Base-by-base conservation (phyloP, 2,329 filamentous ascomycete genomes). In the Nemania sp. region DNA sequence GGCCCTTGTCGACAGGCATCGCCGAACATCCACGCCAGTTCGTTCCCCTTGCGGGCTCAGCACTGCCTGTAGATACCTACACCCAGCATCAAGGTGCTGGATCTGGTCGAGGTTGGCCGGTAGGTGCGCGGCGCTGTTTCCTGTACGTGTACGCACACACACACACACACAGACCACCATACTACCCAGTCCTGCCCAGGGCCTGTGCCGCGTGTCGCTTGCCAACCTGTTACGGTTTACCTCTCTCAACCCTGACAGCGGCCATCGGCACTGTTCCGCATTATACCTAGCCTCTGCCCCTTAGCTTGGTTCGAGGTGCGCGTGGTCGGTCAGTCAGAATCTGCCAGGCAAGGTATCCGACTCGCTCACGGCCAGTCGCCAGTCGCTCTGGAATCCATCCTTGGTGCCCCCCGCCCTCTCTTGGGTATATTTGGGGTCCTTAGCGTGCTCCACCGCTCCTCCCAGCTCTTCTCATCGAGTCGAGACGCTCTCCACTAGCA, bases 361-460 rank as follows among this genome's bases (percentile, higher is more conserved):
- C 13, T 13, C 15, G 10, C 20, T 46, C n/a, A 35, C 34, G 39
- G 48, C 42, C 42, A 50, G 63, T 54, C n/a, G n/a, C n/a, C n/a
- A n/a, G n/a, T 58, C 63, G 61, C 37, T 51, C 57, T 54, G 63
- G 60, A 56, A 52, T 47, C 49, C 43, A 54, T 40, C 56, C 46
- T 48, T 53, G 48, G 55, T 47, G 47, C 55, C 52, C 50, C 39
- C 32, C 32, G 15, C 49, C 20, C 34, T 12, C 43, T 11, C 43
- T 20, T 29, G 25, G 25, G 25, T 29, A 29, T 29, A 29, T 29
- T 29, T 29, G 43, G 56, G 35, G 48, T 17, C 37, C n/a, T 50
- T 65, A 65, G 63, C 60, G 63, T 63, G 7, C 60, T 43, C 63
- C 63, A 63, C 60, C 12, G 40, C 35, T 17, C 40, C 12, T 32